phyloP scores from a whole-genome alignment of 805 yeast genomes.

The Kuraishia ogatae region DNA sequence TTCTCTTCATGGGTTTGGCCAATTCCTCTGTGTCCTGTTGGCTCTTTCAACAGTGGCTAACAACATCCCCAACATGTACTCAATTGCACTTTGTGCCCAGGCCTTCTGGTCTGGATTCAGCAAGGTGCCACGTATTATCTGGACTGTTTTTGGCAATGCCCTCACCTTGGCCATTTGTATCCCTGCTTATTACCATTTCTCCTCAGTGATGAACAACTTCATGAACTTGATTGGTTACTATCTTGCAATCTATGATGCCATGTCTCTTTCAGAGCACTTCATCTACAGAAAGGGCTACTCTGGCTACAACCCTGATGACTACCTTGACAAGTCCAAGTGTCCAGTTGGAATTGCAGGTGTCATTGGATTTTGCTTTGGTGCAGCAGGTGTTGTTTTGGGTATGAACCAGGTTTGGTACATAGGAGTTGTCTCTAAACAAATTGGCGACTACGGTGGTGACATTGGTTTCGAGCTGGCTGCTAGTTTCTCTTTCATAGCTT shows the following conservation, averaged over 20 bases:
- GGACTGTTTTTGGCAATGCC: slow-evolving; percentile 74
- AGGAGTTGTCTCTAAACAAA: slow-evolving; percentile 56
- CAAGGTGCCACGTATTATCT: slow-evolving; percentile 70
- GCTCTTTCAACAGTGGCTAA: slow-evolving; percentile 85
- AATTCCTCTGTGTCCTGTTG: slow-evolving; percentile 77
- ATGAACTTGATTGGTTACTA: slow-evolving; percentile 91
- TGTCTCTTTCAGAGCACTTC: slow-evolving; percentile 75
- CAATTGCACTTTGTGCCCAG: slow-evolving; percentile 82
- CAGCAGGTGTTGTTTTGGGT: slow-evolving; percentile 79
- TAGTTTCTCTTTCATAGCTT: slow-evolving; percentile 57
- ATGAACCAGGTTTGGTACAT: slow-evolving; percentile 82
- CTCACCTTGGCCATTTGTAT: slow-evolving; percentile 79
- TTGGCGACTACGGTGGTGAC: slow-evolving; percentile 73
- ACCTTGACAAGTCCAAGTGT: slow-evolving; percentile 45
- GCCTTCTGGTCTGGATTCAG: slow-evolving; percentile 70
- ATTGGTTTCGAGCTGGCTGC: slow-evolving; percentile 77
- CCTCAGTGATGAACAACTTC: slow-evolving; percentile 68
- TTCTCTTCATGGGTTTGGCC: slow-evolving; percentile 82
- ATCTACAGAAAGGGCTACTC: slow-evolving; percentile 57
- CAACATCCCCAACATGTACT: slow-evolving; percentile 91
- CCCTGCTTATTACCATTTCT: slow-evolving; percentile 76
- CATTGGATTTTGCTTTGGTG: slow-evolving; percentile 73
- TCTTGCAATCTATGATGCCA: slow-evolving; percentile 75
- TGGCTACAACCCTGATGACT: slow-evolving; percentile 51
- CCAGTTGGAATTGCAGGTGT: slow-evolving; percentile 78